phyloP scores from a whole-genome alignment of 2,329 filamentous ascomycete genomes.

The Claviceps arundinis region DNA sequence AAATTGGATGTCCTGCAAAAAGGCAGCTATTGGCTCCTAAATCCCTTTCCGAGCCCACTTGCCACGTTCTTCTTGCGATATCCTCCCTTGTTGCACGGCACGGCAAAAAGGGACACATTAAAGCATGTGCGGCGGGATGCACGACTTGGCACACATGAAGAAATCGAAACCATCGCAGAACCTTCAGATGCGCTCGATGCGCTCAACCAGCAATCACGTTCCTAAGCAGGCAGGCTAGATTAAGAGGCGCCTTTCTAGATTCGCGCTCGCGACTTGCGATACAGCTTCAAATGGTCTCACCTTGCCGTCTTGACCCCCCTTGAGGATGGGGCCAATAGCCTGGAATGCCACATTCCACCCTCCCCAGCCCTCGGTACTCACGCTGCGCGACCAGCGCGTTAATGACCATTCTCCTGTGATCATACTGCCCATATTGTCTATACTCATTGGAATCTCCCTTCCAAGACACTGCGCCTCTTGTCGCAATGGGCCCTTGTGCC shows the following conservation, averaged over 20 bases:
- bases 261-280: background rate
- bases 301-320: background rate
- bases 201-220: too few relatives aligned
- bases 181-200: too few relatives aligned
- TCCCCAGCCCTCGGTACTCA: constrained; percentile 3
- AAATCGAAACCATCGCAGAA: background rate
- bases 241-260: background rate
- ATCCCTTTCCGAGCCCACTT: background rate
- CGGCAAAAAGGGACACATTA: background rate
- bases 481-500: constrained; percentile 13
- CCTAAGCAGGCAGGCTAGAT: background rate
- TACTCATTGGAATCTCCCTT: background rate
- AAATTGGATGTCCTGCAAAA: constrained; percentile 1
- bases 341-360: constrained; percentile 6
- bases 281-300: constrained; percentile 2
- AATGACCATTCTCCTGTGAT: background rate
- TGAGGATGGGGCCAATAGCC: constrained; percentile 1
- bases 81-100: background rate
- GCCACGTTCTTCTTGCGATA: background rate
- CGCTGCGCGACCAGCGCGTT: constrained; percentile 1
- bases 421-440: too few relatives aligned
- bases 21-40: background rate
- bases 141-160: background rate
- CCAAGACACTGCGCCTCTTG: constrained; percentile 21
- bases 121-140: background rate